Conservation (phyloP, 805 yeast species). For the Pichia californica region DNA sequence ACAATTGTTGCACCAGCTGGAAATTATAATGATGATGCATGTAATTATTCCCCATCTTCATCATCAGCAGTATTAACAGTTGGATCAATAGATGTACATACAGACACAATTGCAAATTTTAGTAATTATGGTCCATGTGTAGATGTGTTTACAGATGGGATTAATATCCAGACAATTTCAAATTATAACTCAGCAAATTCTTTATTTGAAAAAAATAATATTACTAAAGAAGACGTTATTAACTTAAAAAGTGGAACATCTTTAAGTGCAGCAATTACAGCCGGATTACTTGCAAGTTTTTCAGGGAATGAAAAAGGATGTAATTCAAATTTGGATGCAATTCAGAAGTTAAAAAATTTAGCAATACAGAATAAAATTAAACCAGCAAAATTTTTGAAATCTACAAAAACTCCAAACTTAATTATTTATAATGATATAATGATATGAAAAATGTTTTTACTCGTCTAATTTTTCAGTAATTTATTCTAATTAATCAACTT, state of each 20-base stretch:
- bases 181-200: slow-evolving; percentile 21
- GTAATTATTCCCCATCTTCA: slow-evolving; percentile 41
- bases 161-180: slow-evolving; percentile 37
- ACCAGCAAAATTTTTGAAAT: not conserved
- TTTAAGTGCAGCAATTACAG: slow-evolving; percentile 39
- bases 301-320: slow-evolving; percentile 34
- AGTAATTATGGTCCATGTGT: slow-evolving; percentile 50
- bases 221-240: too few species aligned
- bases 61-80: slow-evolving; percentile 35
- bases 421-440: slow-evolving; percentile 14
- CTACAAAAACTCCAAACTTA: slow-evolving; percentile 16
- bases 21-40: slow-evolving; percentile 38
- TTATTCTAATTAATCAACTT: too few species aligned
- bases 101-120: slow-evolving; percentile 31
- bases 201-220: too few species aligned
- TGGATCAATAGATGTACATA: slow-evolving; percentile 33
- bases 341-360: slow-evolving; percentile 1
- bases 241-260: slow-evolving; percentile 40
- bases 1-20: slow-evolving; percentile 48
- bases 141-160: slow-evolving; percentile 46
- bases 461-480: too few species aligned
- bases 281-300: slow-evolving; percentile 39
- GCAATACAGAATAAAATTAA: slow-evolving; percentile 14
- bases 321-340: slow-evolving; percentile 23
- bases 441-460: not conserved